Evolutionary conservation across 2,329 filamentous ascomycete species (phyloP).

Genomic region (Hirsutella thompsonii): DNA sequence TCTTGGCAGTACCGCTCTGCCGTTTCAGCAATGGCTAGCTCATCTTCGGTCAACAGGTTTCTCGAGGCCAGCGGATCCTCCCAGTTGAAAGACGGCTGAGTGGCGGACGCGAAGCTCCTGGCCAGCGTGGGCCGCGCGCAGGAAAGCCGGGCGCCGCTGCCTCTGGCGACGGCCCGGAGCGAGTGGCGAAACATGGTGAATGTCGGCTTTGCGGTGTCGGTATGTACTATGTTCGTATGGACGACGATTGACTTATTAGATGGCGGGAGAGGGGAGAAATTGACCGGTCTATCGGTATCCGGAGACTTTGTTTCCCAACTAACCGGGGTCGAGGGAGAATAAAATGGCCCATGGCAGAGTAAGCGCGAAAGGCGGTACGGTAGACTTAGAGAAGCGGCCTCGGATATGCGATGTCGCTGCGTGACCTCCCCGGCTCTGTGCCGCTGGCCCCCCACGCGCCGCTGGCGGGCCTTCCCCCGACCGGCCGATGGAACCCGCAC

Average conservation of each 20-base stretch:
- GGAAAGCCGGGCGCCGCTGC: conserved; percentile 5
- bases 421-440: too few species aligned
- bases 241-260: not conserved
- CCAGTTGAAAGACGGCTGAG: conserved; percentile 59
- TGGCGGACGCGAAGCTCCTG: conserved; percentile 21
- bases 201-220: too few species aligned
- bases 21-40: conserved; percentile 78
- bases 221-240: too few species aligned
- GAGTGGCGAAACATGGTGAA: conserved; percentile 19
- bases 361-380: not conserved
- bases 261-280: not conserved
- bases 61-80: conserved; percentile 70
- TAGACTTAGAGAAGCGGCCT: conserved; percentile 1
- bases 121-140: conserved; percentile 13
- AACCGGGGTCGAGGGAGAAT: not conserved
- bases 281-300: too few species aligned
- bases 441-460: conserved; percentile 1
- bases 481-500: conserved; percentile 5
- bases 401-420: conserved; percentile 7
- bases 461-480: conserved; percentile 1
- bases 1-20: conserved; percentile 93
- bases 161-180: conserved; percentile 15
- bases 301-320: not conserved
- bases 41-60: conserved; percentile 76
- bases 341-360: not conserved